phyloP scores from a whole-genome alignment of 2,329 filamentous ascomycete species.

The Nemania serpens region DNA sequence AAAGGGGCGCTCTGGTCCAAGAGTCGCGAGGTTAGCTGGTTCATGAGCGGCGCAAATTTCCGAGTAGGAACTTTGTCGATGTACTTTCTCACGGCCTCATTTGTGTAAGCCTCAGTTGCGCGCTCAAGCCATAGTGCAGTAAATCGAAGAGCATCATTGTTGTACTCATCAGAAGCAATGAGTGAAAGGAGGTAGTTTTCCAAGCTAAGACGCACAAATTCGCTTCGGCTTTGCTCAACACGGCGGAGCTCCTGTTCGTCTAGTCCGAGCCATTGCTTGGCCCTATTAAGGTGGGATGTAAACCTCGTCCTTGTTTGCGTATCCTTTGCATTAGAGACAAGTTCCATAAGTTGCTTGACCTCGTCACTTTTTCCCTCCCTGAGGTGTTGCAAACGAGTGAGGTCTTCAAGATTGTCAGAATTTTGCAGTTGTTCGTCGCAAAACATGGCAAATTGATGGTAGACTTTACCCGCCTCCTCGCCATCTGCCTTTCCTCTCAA shows the following conservation, averaged over 20 bases:
- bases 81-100: constrained; percentile 73
- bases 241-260: constrained; percentile 86
- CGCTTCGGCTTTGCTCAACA: constrained; percentile 73
- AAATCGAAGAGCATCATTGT: constrained; percentile 89
- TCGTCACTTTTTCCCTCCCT: constrained; percentile 82
- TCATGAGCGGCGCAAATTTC: constrained; percentile 93
- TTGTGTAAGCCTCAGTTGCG: constrained; percentile 75
- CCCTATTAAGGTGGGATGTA: constrained; percentile 67
- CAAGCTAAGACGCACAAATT: constrained; percentile 85
- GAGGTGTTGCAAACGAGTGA: constrained; percentile 77
- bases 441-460: constrained; percentile 92
- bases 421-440: constrained; percentile 94
- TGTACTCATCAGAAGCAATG: constrained; percentile 81
- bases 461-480: constrained; percentile 81
- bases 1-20: constrained; percentile 73
- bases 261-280: constrained; percentile 87
- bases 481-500: constrained; percentile 71
- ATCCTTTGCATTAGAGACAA: constrained; percentile 56
- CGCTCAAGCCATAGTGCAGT: constrained; percentile 93
- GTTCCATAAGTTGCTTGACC: constrained; percentile 70
- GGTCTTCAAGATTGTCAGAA: constrained; percentile 80
- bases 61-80: constrained; percentile 79
- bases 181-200: constrained; percentile 92
- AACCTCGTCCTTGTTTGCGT: constrained; percentile 61
- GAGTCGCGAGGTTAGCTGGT: constrained; percentile 92